Evolutionary conservation across 2,329 filamentous ascomycete species (phyloP), one percentile per base, ranked within the genome.

Genomic region (Acarospora socialis): DNA sequence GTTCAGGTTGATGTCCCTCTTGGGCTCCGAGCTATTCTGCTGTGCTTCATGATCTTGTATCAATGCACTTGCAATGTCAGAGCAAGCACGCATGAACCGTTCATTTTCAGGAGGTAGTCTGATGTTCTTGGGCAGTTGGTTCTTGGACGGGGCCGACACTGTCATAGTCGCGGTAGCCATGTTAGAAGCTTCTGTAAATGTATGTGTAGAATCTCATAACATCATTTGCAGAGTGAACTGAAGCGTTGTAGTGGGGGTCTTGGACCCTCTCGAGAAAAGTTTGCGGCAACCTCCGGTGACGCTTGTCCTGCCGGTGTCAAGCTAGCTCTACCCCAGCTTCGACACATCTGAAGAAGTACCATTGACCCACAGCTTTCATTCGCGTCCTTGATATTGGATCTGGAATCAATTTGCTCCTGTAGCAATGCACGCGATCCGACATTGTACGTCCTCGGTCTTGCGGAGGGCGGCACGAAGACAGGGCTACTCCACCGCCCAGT

Each of bases 1-100:
- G 57, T 98, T 98, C 46, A 98, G 68, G 53, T 98, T 98, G 57
- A 95, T 70, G 55, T 98, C 86, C 53, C 77, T 82, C 50, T 74
- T 75, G 0, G 78, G 70, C 39, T 73, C 76, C 28, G 72, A 75
- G 30, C 71, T 68, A 51, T 92, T 77, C 45, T 76, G 76, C 43
- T 77, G 70, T 17, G 80, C 68, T 56, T 95, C 86, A 52, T 92
- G 83, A 50, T 95, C 87, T 51, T 94, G 83, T 46, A 98, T 93
- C 28, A 98, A 70, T 33, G 78, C 80, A 51, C 82, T 92, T 32
- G 86, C 87, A 49, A 98, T 86, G 47, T 98, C 92, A 40, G 87
- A 86, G 57, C 92, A 98, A 46, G 84, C 90, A 54, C 84, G 74
- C 56, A 95, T 72, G 55, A 81, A 94, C 32, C 90, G 77, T 60